phyloP scores from a whole-genome alignment of 495 filamentous ascomycete genomes.

The Massariosphaeria phaeospora region DNA sequence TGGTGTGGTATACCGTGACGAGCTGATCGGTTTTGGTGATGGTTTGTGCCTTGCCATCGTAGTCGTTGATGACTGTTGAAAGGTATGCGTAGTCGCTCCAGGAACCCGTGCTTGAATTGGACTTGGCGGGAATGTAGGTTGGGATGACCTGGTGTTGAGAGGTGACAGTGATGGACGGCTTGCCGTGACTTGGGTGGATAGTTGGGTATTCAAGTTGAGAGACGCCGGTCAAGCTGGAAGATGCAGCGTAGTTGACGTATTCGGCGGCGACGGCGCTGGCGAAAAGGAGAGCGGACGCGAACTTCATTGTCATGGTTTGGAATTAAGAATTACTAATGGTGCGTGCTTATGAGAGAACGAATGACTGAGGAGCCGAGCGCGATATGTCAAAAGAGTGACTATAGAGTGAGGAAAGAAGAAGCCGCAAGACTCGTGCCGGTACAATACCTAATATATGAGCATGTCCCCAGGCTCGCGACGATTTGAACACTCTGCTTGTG shows the following conservation, averaged over 20 bases:
- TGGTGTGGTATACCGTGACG: slow-evolving; percentile 22
- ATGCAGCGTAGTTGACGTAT: slow-evolving; percentile 3
- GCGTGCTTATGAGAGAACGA: slow-evolving; percentile 13
- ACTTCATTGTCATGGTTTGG: slow-evolving; percentile 16
- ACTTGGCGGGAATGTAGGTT: slow-evolving; percentile 10
- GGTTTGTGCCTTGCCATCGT: slow-evolving; percentile 10
- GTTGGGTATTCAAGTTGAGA: slow-evolving; percentile 7
- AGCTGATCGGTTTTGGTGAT: slow-evolving; percentile 14
- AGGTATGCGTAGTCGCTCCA: slow-evolving; percentile 10
- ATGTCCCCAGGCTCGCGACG: too few relatives aligned
- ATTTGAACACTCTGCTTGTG: too few relatives aligned
- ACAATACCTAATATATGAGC: too few relatives aligned
- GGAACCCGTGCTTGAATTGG: too few relatives aligned
- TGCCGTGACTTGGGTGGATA: slow-evolving; percentile 7
- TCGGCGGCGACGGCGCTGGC: slow-evolving; percentile 13
- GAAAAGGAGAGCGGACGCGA: slow-evolving; percentile 17
- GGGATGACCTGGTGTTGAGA: slow-evolving; percentile 21
- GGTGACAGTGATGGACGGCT: slow-evolving; percentile 17
- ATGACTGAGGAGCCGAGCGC: slow-evolving; percentile 12
- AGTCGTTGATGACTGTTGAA: slow-evolving; percentile 16
- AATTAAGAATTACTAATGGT: slow-evolving; percentile 7
- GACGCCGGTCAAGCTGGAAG: not conserved
- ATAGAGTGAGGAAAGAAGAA: too few relatives aligned
- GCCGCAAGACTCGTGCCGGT: too few relatives aligned
- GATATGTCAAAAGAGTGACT: too few relatives aligned